phyloP scores from a whole-genome alignment of 148 eudicot species.

The Chenopodium suecicum region DNA sequence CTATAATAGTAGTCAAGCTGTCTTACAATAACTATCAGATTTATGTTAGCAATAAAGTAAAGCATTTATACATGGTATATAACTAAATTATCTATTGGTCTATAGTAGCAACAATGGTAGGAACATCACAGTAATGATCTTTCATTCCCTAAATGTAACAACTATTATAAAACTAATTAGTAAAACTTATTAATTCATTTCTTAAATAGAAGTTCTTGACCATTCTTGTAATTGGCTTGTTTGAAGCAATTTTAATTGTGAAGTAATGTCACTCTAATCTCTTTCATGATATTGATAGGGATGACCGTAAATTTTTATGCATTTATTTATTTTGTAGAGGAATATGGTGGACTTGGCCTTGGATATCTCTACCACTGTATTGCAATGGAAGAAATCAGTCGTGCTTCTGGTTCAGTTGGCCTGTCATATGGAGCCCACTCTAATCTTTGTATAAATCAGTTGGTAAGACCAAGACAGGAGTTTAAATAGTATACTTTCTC shows the following conservation, averaged over 20 bases:
- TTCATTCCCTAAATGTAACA: not conserved
- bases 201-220: not conserved
- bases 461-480: conserved; percentile 46
- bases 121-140: too few species aligned
- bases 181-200: not conserved
- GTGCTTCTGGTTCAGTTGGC: conserved; percentile 97
- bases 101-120: too few species aligned
- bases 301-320: not conserved
- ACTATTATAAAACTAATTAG: too few species aligned
- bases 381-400: conserved; percentile 97
- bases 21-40: not conserved
- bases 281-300: not conserved
- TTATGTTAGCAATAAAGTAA: too few species aligned
- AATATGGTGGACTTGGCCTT: conserved; percentile 98
- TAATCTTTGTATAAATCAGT: conserved; percentile 92
- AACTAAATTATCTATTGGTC: not conserved
- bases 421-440: conserved; percentile 98
- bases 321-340: conserved; percentile 49
- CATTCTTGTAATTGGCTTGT: not conserved
- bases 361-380: conserved; percentile 98
- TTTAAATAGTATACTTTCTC: not conserved
- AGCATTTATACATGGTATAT: not conserved
- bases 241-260: not conserved
- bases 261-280: not conserved
- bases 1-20: not conserved